These are phyloP conservation scores for Actinomortierella wolfii DNA, from an alignment of 371 early-diverging fungal species.

Conservation along the genomic window DNA sequence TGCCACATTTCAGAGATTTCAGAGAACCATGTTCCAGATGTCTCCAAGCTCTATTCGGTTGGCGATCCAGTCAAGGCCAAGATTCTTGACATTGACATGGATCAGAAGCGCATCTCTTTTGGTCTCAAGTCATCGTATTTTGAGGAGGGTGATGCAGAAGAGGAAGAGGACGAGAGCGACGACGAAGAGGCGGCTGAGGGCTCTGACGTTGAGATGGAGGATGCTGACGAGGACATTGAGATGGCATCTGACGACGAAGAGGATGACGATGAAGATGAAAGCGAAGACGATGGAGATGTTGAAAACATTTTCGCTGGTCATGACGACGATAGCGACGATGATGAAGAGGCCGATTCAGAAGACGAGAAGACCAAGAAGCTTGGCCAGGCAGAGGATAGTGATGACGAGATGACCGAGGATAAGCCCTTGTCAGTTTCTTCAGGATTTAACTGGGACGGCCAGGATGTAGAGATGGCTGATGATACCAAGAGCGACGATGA, in stretches of 20 bases:
- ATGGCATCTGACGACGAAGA: slow-evolving; percentile 50
- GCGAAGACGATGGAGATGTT: slow-evolving; percentile 43
- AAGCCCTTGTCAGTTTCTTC: slow-evolving; percentile 39
- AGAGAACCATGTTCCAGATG: slow-evolving; percentile 51
- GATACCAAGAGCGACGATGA: slow-evolving; percentile 36
- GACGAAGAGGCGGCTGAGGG: slow-evolving; percentile 53
- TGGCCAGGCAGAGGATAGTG: slow-evolving; percentile 49
- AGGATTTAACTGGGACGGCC: slow-evolving; percentile 71
- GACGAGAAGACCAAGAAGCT: slow-evolving; percentile 49
- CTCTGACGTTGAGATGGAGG: slow-evolving; percentile 34
- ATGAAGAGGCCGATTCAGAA: slow-evolving; percentile 54
- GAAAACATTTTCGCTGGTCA: slow-evolving; percentile 48
- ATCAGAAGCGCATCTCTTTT: slow-evolving; percentile 66
- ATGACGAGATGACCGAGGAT: slow-evolving; percentile 49
- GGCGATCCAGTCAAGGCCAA: slow-evolving; percentile 79
- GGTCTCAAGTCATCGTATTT: slow-evolving; percentile 84
- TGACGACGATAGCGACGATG: slow-evolving; percentile 48
- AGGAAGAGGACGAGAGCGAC: slow-evolving; percentile 44
- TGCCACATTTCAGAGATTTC: slow-evolving; percentile 76
- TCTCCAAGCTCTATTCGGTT: slow-evolving; percentile 59
- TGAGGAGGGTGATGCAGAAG: slow-evolving; percentile 54
- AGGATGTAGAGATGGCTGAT: slow-evolving; percentile 35
- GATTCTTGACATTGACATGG: slow-evolving; percentile 68
- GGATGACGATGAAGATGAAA: slow-evolving; percentile 42
- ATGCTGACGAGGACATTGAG: slow-evolving; percentile 25